Percentiles rank a stretch among this genome's conserved stretches.
Conservation (phyloP, 345 rosid species). For the Toxicodendron radicans region DNA sequence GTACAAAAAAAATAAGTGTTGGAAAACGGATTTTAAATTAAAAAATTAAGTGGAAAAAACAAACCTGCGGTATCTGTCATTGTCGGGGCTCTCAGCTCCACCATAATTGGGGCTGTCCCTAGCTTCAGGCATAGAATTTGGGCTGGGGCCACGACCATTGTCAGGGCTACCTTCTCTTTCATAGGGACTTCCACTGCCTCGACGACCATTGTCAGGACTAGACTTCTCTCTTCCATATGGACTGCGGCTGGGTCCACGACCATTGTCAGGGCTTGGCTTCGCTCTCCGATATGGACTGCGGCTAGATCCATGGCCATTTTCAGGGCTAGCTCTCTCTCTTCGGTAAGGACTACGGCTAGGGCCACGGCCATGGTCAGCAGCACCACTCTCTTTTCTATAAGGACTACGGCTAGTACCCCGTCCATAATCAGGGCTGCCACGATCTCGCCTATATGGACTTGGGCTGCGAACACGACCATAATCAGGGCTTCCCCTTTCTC, state of each 20-base stretch:
- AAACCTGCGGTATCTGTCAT: slow-evolving; percentile 48
- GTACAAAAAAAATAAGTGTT: no score
- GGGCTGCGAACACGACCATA: slow-evolving; percentile 71
- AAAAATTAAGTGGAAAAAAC: neutral
- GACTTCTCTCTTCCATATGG: slow-evolving; percentile 39
- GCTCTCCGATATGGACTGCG: slow-evolving; percentile 55
- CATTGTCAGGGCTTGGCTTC: slow-evolving; percentile 43
- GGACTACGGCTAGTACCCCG: slow-evolving; percentile 48
- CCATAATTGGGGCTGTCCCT: slow-evolving; percentile 52
- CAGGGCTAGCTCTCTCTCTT: slow-evolving; percentile 53
- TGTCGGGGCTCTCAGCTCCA: slow-evolving; percentile 61
- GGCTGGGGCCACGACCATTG: slow-evolving; percentile 45
- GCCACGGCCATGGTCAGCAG: slow-evolving; percentile 44
- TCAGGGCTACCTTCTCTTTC: slow-evolving; percentile 36
- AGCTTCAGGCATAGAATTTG: slow-evolving; percentile 43
- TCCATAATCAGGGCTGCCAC: slow-evolving; percentile 61
- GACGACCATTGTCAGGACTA: slow-evolving; percentile 40
- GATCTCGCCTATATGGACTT: slow-evolving; percentile 54
- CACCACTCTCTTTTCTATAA: slow-evolving; percentile 39
- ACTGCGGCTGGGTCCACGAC: slow-evolving; percentile 32
- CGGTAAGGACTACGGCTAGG: slow-evolving; percentile 58
- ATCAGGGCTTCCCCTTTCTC: slow-evolving; percentile 74
- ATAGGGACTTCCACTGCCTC: slow-evolving; percentile 38
- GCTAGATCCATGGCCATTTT: slow-evolving; percentile 44
- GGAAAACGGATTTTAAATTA: neutral